Base-by-base conservation (phyloP, 306 rosid species). In the Ormosia semicastrata region DNA sequence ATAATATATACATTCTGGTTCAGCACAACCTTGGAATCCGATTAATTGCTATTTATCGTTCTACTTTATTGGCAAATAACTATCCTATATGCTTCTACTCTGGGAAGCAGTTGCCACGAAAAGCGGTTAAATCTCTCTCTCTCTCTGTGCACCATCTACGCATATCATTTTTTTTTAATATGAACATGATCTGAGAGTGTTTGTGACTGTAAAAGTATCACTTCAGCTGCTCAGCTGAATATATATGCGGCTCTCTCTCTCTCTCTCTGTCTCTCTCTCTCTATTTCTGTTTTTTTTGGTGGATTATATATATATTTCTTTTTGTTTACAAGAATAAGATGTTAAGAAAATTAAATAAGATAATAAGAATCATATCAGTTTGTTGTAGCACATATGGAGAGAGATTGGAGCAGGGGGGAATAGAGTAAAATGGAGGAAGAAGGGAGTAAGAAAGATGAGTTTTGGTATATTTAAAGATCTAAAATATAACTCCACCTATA, bases 11-110 rank as follows among this genome's bases (percentile, higher is more conserved):
- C 63, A 59, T 79, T 77, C 7, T 49, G 37, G 66, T 67, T 57
- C 34, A 83, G 50, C 74, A 59, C 32, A 17, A 81, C 77, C 71
- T 73, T 70, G 81, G 59, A 82, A 69, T 77, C 63, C 79, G 53
- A 57, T 72, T 40, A 74, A 58, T 74, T 67, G 60, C 29, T 50
- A 8, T 41, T 49, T 4, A 63, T 58, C 68, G 1, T 37, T 68
- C 60, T 6, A 29, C 50, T 50, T 50, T 9, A 50, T 52, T 49
- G 30, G 56, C 72, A 75, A 75, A 24, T 24, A 24, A 24, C 24
- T 24, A 24, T 24, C 24, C 24, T 24, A 36, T 44, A 32, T 75
- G 77, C 71, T 59, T 41, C 76, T 39, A 68, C 57, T 15, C 43
- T 44, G 13, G 83, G 85, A 75, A 83, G 77, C 87, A 83, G 44